Base-by-base conservation (phyloP, 176 grass and related monocot species). In the Cocos nucifera region DNA sequence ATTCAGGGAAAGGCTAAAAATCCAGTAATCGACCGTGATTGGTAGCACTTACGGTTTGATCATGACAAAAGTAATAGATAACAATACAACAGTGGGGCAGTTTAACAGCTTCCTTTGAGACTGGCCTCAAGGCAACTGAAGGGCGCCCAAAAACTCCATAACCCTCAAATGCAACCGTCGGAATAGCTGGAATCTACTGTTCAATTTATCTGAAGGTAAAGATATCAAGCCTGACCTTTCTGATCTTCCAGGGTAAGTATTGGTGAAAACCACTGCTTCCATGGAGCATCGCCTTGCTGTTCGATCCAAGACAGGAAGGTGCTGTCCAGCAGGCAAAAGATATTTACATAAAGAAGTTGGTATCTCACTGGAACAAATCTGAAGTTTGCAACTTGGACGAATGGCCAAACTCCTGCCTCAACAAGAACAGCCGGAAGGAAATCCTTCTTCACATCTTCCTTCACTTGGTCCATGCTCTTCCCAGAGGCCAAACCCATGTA, bases 251-350 rank as follows among this genome's bases (percentile, higher is more conserved):
- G 69, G 58, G 65, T 71, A 50, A 61, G 44, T 64, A 86, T 58
- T 0, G 80, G 84, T 5, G 73, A 58, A 77, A 91, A 88, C 84
- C 87, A 88, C 22, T 59, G 66, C 73, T 97, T 97, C 93, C 93
- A 97, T 20, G 78, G 51, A 6, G 93, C 93, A 39, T 92, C 83
- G 5, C 87, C 87, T 73, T 96, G 86, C n/a, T 96, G 91, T 30
- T 96, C 91, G 4, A 97, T 82, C 93, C 93, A 97, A 2, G 93
- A 97, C 70, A 91, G 58, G 77, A 91, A 97, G 22, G 78, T 82
- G 8, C 84, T 88, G 72, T 91, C 93, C 25, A 91, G 23, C 53
- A 91, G 76, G 77, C 84, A 97, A 70, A 97, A 87, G 6, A 97
- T 32, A 79, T 97, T 97, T 56, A 88, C 93, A 35, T 97, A 97